Conservation (phyloP, 148 eudicot species). For the Nyssa sinensis region DNA sequence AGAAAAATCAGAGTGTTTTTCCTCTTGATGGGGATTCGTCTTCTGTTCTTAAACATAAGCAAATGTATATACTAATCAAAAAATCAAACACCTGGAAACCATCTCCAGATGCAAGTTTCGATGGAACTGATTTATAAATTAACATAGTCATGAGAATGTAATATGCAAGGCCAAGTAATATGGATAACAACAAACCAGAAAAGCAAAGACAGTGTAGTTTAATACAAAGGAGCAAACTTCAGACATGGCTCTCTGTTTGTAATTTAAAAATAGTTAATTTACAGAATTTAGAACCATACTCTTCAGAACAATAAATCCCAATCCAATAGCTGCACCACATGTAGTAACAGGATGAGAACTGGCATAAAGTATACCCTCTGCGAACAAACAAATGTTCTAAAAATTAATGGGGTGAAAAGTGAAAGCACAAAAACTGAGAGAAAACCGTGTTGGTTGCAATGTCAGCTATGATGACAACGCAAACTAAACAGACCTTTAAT, state of each 20-base stretch:
- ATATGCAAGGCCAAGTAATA: no score
- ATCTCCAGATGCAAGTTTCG: slow-evolving; percentile 8
- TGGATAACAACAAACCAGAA: no score
- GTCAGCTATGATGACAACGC: slow-evolving; percentile 4
- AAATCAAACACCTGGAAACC: not conserved
- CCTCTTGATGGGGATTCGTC: no score
- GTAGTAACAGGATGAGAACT: slow-evolving; percentile 63
- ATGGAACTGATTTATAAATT: not conserved
- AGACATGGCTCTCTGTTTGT: not conserved
- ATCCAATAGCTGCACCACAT: slow-evolving; percentile 57
- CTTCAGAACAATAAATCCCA: slow-evolving; percentile 59
- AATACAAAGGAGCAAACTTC: not conserved
- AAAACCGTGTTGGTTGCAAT: not conserved
- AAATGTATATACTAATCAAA: not conserved
- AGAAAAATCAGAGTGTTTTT: no score
- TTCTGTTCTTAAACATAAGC: no score
- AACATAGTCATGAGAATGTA: not conserved
- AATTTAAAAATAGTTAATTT: not conserved
- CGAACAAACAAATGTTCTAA: slow-evolving; percentile 2
- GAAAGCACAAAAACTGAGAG: not conserved
- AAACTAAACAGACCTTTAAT: slow-evolving; percentile 51
- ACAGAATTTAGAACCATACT: slow-evolving; percentile 35
- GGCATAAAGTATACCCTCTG: slow-evolving; percentile 69
- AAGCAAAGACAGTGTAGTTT: not conserved
- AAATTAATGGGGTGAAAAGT: not conserved